Percentiles rank a stretch among this genome's conserved stretches.
phyloP scores from a whole-genome alignment of 148 eudicot genomes.

The Fagopyrum homotropicum region DNA sequence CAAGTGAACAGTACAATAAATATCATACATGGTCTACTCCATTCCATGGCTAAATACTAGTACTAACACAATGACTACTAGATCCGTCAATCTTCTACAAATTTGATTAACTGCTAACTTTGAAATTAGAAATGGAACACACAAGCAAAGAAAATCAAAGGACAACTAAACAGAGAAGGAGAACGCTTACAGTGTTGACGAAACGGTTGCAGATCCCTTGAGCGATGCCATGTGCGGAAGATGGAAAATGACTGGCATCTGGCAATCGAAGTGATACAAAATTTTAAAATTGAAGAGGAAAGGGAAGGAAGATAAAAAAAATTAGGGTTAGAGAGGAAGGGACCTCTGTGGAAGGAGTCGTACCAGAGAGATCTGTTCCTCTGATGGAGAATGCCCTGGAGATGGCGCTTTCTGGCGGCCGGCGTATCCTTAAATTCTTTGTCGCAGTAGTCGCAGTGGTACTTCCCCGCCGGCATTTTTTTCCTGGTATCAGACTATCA shows the following conservation, averaged over 20 bases:
- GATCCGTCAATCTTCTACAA: not conserved
- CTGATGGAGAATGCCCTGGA: conserved; percentile 62
- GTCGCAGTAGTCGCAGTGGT: conserved; percentile 87
- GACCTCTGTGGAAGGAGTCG: conserved; percentile 44
- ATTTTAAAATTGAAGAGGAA: not conserved
- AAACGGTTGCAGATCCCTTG: conserved; percentile 76
- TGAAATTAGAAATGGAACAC: not conserved
- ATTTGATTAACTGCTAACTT: not conserved
- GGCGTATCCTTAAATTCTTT: conserved; percentile 81
- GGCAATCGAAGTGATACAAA: not conserved
- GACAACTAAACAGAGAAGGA: not conserved
- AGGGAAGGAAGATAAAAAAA: not conserved
- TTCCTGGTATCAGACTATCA: not conserved
- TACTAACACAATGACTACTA: not conserved
- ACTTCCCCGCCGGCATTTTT: conserved; percentile 62
- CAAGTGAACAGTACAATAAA: not conserved
- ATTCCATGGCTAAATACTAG: not conserved
- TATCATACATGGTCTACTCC: no score
- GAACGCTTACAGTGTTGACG: conserved; percentile 46
- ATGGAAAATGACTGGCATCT: conserved; percentile 23
- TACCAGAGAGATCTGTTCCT: conserved; percentile 73
- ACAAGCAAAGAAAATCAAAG: not conserved
- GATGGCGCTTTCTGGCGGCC: conserved; percentile 67
- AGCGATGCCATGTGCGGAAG: conserved; percentile 12
- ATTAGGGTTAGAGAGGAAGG: conserved; percentile 9